phyloP scores from a whole-genome alignment of 768 basidiomycete genomes.

The Russula brevipes region DNA sequence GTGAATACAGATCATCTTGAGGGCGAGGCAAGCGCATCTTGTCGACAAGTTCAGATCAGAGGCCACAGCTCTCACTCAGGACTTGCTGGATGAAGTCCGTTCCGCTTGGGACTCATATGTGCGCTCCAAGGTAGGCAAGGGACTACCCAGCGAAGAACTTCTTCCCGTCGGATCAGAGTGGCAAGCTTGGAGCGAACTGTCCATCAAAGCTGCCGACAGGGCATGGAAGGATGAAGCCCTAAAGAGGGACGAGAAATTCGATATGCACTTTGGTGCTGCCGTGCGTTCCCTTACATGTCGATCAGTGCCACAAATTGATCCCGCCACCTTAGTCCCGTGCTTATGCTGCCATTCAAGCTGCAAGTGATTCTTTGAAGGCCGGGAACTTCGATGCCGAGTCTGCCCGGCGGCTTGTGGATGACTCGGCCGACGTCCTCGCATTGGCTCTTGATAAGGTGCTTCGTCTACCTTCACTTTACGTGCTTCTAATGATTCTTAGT shows the following conservation, averaged over 20 bases:
- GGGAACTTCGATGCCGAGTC: constrained; percentile 40
- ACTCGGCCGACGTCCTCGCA: constrained; percentile 72
- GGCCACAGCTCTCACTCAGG: constrained; percentile 48
- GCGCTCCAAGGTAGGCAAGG: constrained; percentile 56
- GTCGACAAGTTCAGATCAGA: constrained; percentile 56
- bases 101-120: constrained; percentile 66
- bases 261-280: constrained; percentile 78
- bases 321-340: constrained; percentile 39
- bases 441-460: constrained; percentile 67
- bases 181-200: constrained; percentile 46
- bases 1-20: constrained; percentile 75
- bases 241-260: constrained; percentile 85
- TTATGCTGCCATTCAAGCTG: constrained; percentile 49
- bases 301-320: constrained; percentile 15
- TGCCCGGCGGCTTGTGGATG: constrained; percentile 60
- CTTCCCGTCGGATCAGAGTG: constrained; percentile 48
- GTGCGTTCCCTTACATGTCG: constrained; percentile 40
- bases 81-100: constrained; percentile 52
- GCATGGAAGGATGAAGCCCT: constrained; percentile 67
- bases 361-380: constrained; percentile 40
- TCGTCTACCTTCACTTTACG: constrained; percentile 6
- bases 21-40: constrained; percentile 78
- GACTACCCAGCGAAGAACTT: constrained; percentile 48
- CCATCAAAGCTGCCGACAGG: constrained; percentile 44
- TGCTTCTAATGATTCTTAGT: constrained; percentile 39